phyloP scores from a whole-genome alignment of 257 asterid genomes.

The Asclepias syriaca region DNA sequence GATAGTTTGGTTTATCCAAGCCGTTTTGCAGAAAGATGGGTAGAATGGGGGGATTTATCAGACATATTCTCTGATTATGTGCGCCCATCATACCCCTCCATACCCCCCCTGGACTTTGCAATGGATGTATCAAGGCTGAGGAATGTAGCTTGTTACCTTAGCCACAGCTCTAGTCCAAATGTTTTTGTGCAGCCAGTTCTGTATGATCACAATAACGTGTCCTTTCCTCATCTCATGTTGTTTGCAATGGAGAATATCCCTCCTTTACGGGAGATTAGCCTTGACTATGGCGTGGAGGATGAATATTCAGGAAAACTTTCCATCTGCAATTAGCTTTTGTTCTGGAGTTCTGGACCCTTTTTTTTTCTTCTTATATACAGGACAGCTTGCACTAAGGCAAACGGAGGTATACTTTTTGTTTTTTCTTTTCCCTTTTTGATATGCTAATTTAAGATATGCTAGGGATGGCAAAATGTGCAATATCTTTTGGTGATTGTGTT shows the following conservation, averaged over 20 bases:
- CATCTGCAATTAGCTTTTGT: conserved; percentile 45
- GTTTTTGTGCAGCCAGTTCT: conserved; percentile 76
- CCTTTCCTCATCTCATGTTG: conserved; percentile 85
- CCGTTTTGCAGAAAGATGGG: conserved; percentile 76
- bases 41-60: conserved; percentile 79
- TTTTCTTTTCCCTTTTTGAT: neutral
- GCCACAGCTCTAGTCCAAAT: conserved; percentile 76
- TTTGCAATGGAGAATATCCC: conserved; percentile 90
- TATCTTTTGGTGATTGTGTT: neutral
- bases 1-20: conserved; percentile 67
- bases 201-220: conserved; percentile 63
- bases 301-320: conserved; percentile 72
- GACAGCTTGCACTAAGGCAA: conserved; percentile 34
- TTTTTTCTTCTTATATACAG: conserved; percentile 10
- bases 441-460: neutral
- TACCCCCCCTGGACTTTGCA: conserved; percentile 80
- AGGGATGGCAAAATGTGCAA: neutral
- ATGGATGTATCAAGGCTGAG: conserved; percentile 87
- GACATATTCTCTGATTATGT: conserved; percentile 51
- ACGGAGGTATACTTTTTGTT: neutral
- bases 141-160: conserved; percentile 78
- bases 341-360: conserved; percentile 17
- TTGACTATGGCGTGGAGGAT: conserved; percentile 86
- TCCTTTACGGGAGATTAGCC: conserved; percentile 74
- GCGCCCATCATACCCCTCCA: conserved; percentile 51